Evolutionary conservation across 805 yeast species (phyloP), one percentile per base, ranked within the genome.

Genomic region (Cyberlindnera maritima): DNA sequence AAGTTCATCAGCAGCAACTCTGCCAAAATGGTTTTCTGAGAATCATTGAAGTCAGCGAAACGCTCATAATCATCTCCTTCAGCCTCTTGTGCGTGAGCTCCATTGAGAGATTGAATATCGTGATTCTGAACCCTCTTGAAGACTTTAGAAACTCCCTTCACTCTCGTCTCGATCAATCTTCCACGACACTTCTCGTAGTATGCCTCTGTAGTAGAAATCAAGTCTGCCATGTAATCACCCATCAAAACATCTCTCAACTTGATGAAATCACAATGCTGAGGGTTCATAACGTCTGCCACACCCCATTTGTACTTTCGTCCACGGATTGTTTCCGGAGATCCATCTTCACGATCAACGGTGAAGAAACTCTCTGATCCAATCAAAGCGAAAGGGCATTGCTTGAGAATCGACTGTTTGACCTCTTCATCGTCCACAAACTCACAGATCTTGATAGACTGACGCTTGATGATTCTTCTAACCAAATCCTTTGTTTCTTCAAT

Each of bases 301-400:
- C 97, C 97, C 97, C 97, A 91, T 15, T 71, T 74, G 68, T 89
- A 91, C 59, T 76, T 75, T 59, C 96, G 76, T 15, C 94, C 96
- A 52, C 85, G 74, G 25, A 86, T 86, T 5, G 48, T 26, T 6
- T 31, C 37, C 2, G 28, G 43, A 9, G 34, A 31, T 19, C 15
- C 43, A 31, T 35, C 31, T 12, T 28, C 31, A 12, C 31, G 31
- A 12, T 28, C 32, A 3, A 66, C 50, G 28, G 73, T 9, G 28
- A 73, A 75, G 44, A 65, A 67, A 11, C 74, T 72, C 52, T 75
- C 82, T 2, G 95, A 79, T 18, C 90, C 85, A 50, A 91, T 79
- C 3, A 89, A 70, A 2, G 88, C 72, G 62, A 76, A 89, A 0
- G 97, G 97, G 56, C 79, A 75, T 33, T 72, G 69, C 6, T 63